These are phyloP conservation scores for Floccularia luteovirens DNA, from an alignment of 768 basidiomycete genomes.

Conservation along the genomic window DNA sequence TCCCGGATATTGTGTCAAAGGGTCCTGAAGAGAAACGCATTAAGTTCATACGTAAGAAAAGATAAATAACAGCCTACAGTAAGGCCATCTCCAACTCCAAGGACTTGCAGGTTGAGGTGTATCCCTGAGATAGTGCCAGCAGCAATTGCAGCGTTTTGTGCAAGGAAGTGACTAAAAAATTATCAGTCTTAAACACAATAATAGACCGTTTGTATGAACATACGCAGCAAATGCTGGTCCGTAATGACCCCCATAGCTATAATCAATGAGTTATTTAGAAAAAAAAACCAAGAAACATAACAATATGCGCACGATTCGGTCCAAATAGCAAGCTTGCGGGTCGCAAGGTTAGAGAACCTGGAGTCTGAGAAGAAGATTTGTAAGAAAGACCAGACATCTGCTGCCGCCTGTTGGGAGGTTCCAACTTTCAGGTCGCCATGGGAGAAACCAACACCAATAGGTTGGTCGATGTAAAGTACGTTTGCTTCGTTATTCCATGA, in stretches of 20 bases:
- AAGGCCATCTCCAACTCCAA: conserved; percentile 58
- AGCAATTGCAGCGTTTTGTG: conserved; percentile 51
- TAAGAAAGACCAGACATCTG: conserved; percentile 54
- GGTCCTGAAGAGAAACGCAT: conserved; percentile 18
- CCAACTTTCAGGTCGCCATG: conserved; percentile 41
- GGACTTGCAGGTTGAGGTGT: conserved; percentile 48
- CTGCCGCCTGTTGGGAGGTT: conserved; percentile 45
- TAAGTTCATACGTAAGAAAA: not conserved
- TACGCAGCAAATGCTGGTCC: conserved; percentile 58
- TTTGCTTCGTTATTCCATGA: conserved; percentile 56
- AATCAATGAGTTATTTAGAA: not conserved
- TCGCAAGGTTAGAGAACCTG: conserved; percentile 39
- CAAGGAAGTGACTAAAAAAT: conserved; percentile 37
- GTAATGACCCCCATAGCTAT: conserved; percentile 65
- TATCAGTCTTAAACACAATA: not conserved
- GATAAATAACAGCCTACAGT: conserved; percentile 29
- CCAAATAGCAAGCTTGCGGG: conserved; percentile 49
- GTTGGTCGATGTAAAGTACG: conserved; percentile 58
- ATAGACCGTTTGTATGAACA: conserved; percentile 6
- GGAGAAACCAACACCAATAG: conserved; percentile 57
- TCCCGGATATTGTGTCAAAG: conserved; percentile 47
- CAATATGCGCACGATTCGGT: conserved; percentile 41
- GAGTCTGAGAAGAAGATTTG: conserved; percentile 54
- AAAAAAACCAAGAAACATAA: not conserved
- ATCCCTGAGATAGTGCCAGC: conserved; percentile 35